Percentiles rank a stretch among this genome's conserved stretches.
Conservation (phyloP, 108 stramenopile genomes). For the Conticribra guillardii region DNA sequence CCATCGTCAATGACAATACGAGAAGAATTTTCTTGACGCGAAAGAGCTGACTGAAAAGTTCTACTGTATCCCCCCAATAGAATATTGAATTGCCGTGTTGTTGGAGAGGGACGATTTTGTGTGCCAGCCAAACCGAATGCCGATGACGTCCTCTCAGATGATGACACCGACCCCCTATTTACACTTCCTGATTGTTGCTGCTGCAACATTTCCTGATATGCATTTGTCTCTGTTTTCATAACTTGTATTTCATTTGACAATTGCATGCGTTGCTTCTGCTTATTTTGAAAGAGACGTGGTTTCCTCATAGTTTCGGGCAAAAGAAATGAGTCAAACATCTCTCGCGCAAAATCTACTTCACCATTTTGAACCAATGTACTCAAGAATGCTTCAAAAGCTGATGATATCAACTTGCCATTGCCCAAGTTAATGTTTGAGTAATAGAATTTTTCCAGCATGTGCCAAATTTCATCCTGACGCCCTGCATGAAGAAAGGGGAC, state of each 20-base stretch:
- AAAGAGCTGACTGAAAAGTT: slow-evolving; percentile 1
- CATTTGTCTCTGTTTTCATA: slow-evolving; percentile 2
- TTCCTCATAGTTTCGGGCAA: slow-evolving; percentile 27
- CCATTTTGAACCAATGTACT: slow-evolving; percentile 52
- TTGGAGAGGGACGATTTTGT: slow-evolving; percentile 30
- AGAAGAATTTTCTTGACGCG: no score
- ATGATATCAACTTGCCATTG: slow-evolving; percentile 25
- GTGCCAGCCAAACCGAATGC: background rate
- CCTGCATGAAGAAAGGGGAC: slow-evolving; percentile 53
- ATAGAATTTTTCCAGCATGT: slow-evolving; percentile 52
- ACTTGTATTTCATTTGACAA: slow-evolving; percentile 25
- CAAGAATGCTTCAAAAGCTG: slow-evolving; percentile 74
- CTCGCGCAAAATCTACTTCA: slow-evolving; percentile 57
- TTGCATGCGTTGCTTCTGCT: slow-evolving; percentile 20
- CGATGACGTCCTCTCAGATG: slow-evolving; percentile 1
- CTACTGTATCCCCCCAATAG: slow-evolving; percentile 72
- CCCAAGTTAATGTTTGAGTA: slow-evolving; percentile 12
- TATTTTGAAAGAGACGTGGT: background rate
- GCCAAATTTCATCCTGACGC: slow-evolving; percentile 43
- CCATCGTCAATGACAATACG: no score
- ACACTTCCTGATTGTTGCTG: no score
- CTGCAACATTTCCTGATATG: background rate
- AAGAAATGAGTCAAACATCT: slow-evolving; percentile 64
- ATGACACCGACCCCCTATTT: slow-evolving; percentile 1
- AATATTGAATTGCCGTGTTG: slow-evolving; percentile 75